Evolutionary conservation across 2,329 filamentous ascomycete species (phyloP).

Genomic region (Alternaria conjuncta): DNA sequence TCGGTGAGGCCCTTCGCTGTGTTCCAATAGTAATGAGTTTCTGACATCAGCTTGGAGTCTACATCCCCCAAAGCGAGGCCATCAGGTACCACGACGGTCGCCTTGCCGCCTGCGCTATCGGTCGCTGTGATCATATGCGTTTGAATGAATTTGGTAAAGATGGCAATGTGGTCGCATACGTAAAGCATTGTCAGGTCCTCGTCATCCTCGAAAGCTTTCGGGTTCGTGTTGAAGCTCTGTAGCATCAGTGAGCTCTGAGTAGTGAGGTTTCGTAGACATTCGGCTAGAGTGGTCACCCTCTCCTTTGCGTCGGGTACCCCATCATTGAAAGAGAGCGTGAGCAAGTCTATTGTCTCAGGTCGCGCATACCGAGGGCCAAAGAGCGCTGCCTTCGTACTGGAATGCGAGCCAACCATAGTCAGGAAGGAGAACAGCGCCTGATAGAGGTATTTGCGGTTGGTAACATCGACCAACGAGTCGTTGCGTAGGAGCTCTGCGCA

Average conservation of each 20-base stretch:
- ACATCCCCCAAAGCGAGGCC: conserved; percentile 36
- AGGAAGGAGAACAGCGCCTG: conserved; percentile 51
- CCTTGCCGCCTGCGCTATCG: background rate
- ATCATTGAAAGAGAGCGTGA: conserved; percentile 41
- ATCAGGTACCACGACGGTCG: background rate
- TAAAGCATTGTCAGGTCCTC: conserved; percentile 39
- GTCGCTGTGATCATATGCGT: background rate
- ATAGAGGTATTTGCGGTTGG: conserved; percentile 46
- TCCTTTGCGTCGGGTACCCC: conserved; percentile 1
- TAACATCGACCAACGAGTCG: conserved; percentile 50
- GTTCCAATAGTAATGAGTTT: conserved; percentile 25
- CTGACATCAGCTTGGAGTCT: conserved; percentile 48
- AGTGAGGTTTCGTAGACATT: conserved; percentile 35
- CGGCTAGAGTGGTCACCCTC: conserved; percentile 28
- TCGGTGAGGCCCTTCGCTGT: conserved; percentile 11
- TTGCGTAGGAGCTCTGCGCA: conserved; percentile 50
- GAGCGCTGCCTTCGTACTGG: conserved; percentile 38
- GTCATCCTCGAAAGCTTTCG: conserved; percentile 25
- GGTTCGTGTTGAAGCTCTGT: conserved; percentile 21
- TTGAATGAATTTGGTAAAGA: conserved; percentile 34
- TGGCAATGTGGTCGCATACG: conserved; percentile 43
- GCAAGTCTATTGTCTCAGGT: conserved; percentile 44
- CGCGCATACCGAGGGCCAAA: conserved; percentile 45
- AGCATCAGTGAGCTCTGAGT: conserved; percentile 31
- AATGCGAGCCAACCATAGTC: conserved; percentile 36